Conservation (phyloP, 1,139 yeast species). For the Hemisphaericaspora lyxosophila region DNA sequence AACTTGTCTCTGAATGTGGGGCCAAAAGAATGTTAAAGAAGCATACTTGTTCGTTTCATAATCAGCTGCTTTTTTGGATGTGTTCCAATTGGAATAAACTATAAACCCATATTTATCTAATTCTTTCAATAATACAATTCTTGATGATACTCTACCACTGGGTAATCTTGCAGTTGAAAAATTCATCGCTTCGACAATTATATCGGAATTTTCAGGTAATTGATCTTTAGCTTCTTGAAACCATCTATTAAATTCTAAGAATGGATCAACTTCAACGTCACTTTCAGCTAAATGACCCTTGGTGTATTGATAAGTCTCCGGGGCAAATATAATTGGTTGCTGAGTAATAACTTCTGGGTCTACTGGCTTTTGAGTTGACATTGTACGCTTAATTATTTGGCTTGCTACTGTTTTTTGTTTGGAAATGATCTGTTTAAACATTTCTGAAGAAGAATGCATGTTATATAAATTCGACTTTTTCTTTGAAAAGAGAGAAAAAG, state of each 20-base stretch:
- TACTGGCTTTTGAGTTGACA: conserved; percentile 8
- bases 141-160: conserved; percentile 79
- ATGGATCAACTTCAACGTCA: conserved; percentile 61
- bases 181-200: conserved; percentile 75
- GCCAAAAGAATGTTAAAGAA: conserved; percentile 91
- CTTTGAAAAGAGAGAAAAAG: neutral
- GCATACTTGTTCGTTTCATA: conserved; percentile 72
- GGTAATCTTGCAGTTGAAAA: conserved; percentile 87
- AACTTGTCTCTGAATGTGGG: conserved; percentile 83
- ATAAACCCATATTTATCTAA: conserved; percentile 82
- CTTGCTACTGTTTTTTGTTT: neutral
- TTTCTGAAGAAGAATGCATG: conserved; percentile 1
- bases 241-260: conserved; percentile 80
- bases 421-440: conserved; percentile 8
- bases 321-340: conserved; percentile 59
- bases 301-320: conserved; percentile 85
- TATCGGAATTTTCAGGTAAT: conserved; percentile 38
- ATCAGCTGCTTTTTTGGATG: conserved; percentile 78
- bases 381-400: neutral
- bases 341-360: conserved; percentile 17
- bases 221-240: conserved; percentile 68
- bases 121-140: conserved; percentile 85
- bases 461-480: neutral
- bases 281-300: conserved; percentile 58
- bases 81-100: conserved; percentile 89